These are phyloP conservation scores for Ambrosia artemisiifolia DNA, from an alignment of 129 eudicot species.

Conservation along the genomic window DNA sequence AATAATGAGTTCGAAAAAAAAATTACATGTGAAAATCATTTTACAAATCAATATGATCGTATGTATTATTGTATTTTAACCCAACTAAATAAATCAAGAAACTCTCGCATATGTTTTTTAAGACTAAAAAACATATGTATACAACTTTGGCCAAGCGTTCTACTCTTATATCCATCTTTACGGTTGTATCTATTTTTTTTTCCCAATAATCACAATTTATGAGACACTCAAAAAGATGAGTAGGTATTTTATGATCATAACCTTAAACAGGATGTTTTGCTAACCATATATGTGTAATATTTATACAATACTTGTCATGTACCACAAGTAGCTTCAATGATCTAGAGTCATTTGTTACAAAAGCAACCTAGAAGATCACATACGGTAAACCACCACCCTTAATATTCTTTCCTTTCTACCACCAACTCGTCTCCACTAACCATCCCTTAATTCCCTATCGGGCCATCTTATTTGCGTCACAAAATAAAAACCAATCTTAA, in stretches of 20 bases:
- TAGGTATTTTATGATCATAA: not conserved
- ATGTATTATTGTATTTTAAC: too few species aligned
- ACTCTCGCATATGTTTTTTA: too few species aligned
- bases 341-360: constrained; percentile 20
- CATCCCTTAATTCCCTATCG: constrained; percentile 27
- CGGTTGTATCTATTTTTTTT: too few species aligned
- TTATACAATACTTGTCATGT: constrained; percentile 31
- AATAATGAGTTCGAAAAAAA: too few species aligned
- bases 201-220: too few species aligned
- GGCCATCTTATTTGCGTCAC: constrained; percentile 16
- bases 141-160: too few species aligned
- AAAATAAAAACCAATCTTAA: constrained; percentile 13
- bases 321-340: constrained; percentile 32
- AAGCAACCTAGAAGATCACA: constrained; percentile 28
- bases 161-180: too few species aligned
- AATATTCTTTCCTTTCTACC: constrained; percentile 40
- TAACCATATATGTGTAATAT: not conserved
- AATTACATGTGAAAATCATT: too few species aligned
- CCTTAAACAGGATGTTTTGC: not conserved
- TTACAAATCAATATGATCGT: too few species aligned
- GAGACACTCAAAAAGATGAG: not conserved
- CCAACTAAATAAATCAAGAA: too few species aligned
- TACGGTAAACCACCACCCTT: constrained; percentile 7
- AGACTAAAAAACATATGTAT: too few species aligned
- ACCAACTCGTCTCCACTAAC: constrained; percentile 19